Evolutionary conservation across 2,329 filamentous ascomycete species (phyloP).

Genomic region (Epichloe festucae): DNA sequence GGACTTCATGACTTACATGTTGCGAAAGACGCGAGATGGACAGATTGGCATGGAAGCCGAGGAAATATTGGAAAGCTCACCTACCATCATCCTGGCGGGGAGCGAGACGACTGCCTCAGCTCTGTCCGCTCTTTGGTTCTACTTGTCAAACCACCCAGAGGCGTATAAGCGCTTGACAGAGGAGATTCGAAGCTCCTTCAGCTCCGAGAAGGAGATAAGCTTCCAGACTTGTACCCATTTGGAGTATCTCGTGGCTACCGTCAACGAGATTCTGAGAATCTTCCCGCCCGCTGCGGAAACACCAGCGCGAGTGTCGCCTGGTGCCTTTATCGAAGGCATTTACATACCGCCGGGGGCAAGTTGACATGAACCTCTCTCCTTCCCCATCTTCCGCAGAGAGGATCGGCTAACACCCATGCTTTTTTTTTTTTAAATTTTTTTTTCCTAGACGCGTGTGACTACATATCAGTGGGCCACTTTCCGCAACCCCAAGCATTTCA

Average conservation of each 20-base stretch:
- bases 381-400: too few relatives aligned
- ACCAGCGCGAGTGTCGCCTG: slow-evolving; percentile 17
- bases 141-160: slow-evolving; percentile 18
- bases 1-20: slow-evolving; percentile 16
- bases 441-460: slow-evolving; percentile 24
- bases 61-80: slow-evolving; percentile 21
- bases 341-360: slow-evolving; percentile 23
- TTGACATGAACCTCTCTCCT: neutral
- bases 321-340: slow-evolving; percentile 19
- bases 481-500: slow-evolving; percentile 30
- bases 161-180: slow-evolving; percentile 18
- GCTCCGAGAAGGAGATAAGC: slow-evolving; percentile 23
- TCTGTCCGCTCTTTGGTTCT: slow-evolving; percentile 17
- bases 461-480: slow-evolving; percentile 33
- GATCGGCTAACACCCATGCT: neutral
- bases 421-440: neutral
- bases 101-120: slow-evolving; percentile 23
- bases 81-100: slow-evolving; percentile 16
- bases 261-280: slow-evolving; percentile 30
- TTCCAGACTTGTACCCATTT: slow-evolving; percentile 16
- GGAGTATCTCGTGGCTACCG: slow-evolving; percentile 25
- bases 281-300: slow-evolving; percentile 22
- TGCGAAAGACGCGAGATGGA: slow-evolving; percentile 17
- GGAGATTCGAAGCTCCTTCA: slow-evolving; percentile 19
- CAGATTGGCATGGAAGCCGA: slow-evolving; percentile 17